Base-by-base conservation (phyloP, 768 basidiomycete species). In the Chalciporus pseudorubinellus region DNA sequence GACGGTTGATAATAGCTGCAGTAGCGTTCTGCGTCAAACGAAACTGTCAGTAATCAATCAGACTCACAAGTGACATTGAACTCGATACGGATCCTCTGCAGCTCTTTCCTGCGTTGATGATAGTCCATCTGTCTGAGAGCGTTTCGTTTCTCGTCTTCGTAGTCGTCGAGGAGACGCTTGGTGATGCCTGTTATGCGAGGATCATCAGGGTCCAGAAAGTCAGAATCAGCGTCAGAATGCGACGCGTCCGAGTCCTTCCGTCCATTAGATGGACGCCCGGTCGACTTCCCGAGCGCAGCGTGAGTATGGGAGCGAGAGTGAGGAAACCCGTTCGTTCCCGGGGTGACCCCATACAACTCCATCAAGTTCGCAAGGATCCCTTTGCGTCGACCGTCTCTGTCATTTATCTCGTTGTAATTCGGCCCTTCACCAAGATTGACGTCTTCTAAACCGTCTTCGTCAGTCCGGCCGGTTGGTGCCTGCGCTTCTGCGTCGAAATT, bases 1-100 rank as follows among this genome's bases (percentile, higher is more conserved):
- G 92, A 50, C 95, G 80, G 53, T 86, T 80, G 39, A 87, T 70
- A 66, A 93, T 83, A 13, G 89, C 93, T 85, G 51, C 31, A 59
- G 20, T 39, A n/a, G 21, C 28, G 13, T 51, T 20, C 22, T 20
- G 20, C 29, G 29, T 51, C 38, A 51, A 33, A 29, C 7, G 51
- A 22, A 52, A 28, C 44, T 39, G 38, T 39, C 45, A 44, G 19
- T 31, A 44, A 21, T 51, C 20, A 33, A 10, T 28, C 39, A 61
- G 68, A 67, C 74, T 61, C 63, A 89, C 89, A 82, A 31, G 84
- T 80, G 46, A 89, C 74, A 59, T 90, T 89, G 64, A 84, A 89
- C 59, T 88, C 83, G 49, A 90, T 89, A 51, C 74, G 81, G 53
- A 83, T 77, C 20, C 79, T 78, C 65, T 79, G 80, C 10, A 79